Base-by-base conservation (phyloP, 352 stramenopile genomes). In the Phytophthora litchii region DNA sequence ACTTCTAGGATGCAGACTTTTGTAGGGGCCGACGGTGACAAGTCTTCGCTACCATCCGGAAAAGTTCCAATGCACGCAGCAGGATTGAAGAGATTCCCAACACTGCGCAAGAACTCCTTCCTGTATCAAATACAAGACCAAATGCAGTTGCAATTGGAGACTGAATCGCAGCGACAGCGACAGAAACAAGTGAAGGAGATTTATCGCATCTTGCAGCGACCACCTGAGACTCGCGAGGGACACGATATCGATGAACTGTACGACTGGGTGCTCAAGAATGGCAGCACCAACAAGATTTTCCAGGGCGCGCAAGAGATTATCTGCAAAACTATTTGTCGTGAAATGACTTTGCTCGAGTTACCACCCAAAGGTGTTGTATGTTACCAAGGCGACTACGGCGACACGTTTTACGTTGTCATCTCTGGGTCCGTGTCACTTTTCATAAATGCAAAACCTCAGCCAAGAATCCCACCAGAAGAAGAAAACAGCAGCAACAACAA, bases 321-420 rank as follows among this genome's bases (percentile, higher is more conserved):
- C 59, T 94, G 85, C 64, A 94, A 92, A 57, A 92, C 83, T 13
- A 94, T 94, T 60, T 94, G 85, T 57, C 77, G 85, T n/a, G 85
- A 94, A 54, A 91, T 94, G 83, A 94, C 80, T 27, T 67, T 94
- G 35, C 64, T 91, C 9, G 81, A 90, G 37, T 55, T 91, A 13
- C 79, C 83, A 1, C 19, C 71, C 5, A 70, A 79, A 44, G 84
- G 75, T 7, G 67, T 89, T 13, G 83, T 94, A 27, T 94, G 85
- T 56, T 89, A 88, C 34, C 85, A 94, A 70, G 85, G 85, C 11
- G 85, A 94, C 66, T 94, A 88, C 32, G 85, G 85, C 3, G 85
- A 94, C 50, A 83, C 85, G 5, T 92, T 94, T 49, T 94, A 80
- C 64, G 77, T 94, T 29, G 81, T 94, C 56, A 78, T 94, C 21